Base-by-base conservation (phyloP, 1,284 basidiomycete genomes). In the Somion occarium region DNA sequence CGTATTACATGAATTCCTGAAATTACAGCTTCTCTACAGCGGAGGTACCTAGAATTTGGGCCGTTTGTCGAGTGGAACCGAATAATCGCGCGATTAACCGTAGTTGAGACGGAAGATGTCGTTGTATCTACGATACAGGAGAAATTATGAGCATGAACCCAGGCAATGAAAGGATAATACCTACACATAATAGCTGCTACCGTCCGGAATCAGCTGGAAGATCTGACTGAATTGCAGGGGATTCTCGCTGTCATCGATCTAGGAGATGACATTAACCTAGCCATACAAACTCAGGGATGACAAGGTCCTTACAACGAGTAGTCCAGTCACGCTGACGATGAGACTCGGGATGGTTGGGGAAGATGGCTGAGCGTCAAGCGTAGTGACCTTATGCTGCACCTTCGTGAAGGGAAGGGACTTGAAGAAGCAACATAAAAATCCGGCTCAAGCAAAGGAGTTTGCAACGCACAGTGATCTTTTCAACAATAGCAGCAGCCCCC, bases 31-130 rank as follows among this genome's bases (percentile, higher is more conserved):
- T 37, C 34, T 37, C 34, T 37, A 37, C 9, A 9, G n/a, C 34
- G 34, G n/a, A n/a, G n/a, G n/a, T n/a, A n/a, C n/a, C n/a, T n/a
- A n/a, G n/a, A n/a, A n/a, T n/a, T n/a, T n/a, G n/a, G n/a, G n/a
- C n/a, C n/a, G n/a, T n/a, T n/a, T n/a, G n/a, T n/a, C n/a, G n/a
- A n/a, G n/a, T n/a, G n/a, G n/a, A n/a, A n/a, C n/a, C n/a, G n/a
- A n/a, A n/a, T n/a, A n/a, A n/a, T n/a, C n/a, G n/a, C 30, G 30
- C 43, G 18, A 13, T 58, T 38, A 58, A 38, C 79, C 83, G 63
- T 80, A 77, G 72, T 88, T 88, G 69, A 95, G 82, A 64, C 91
- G 86, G 88, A 95, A 94, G 58, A 94, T 83, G 68, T 94, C 91
- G 69, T 94, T 94, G 66, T 78, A 76, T 46, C 88, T 91, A 61